Conservation (phyloP, 345 rosid species). For the Ricinus communis region DNA sequence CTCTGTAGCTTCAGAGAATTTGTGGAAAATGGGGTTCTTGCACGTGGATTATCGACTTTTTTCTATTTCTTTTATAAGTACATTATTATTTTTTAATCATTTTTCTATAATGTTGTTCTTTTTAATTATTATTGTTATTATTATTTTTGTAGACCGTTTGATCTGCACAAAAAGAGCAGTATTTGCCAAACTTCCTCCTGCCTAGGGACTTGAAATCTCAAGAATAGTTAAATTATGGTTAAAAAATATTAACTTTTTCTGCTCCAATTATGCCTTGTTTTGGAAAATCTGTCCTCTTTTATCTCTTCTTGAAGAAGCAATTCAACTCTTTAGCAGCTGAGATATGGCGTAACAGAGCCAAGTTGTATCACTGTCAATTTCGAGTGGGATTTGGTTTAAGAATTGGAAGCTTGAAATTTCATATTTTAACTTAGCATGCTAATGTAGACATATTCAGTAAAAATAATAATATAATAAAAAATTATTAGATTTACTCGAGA, state of each 20-base stretch:
- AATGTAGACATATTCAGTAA: no score
- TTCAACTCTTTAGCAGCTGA: no score
- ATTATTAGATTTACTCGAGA: no score
- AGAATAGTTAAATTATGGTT: neutral
- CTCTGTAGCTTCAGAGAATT: slow-evolving; percentile 2
- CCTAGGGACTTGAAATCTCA: neutral
- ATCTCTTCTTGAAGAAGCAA: no score
- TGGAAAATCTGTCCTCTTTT: neutral
- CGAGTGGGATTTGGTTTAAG: no score
- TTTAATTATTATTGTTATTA: neutral
- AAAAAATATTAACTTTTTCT: neutral
- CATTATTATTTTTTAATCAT: neutral
- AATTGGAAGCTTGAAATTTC: no score
- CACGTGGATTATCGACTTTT: slow-evolving; percentile 1
- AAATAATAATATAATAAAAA: no score
- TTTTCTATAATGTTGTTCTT: neutral
- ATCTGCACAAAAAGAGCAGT: neutral
- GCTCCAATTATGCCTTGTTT: neutral
- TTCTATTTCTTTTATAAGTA: neutral
- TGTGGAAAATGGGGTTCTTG: neutral
- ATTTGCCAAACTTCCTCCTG: no score
- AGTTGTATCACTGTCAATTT: no score
- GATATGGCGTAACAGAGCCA: no score
- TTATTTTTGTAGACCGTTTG: neutral
- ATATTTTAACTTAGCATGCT: no score